Conservation (phyloP, 176 grass and related monocot genomes). For the Alloteropsis semialata region DNA sequence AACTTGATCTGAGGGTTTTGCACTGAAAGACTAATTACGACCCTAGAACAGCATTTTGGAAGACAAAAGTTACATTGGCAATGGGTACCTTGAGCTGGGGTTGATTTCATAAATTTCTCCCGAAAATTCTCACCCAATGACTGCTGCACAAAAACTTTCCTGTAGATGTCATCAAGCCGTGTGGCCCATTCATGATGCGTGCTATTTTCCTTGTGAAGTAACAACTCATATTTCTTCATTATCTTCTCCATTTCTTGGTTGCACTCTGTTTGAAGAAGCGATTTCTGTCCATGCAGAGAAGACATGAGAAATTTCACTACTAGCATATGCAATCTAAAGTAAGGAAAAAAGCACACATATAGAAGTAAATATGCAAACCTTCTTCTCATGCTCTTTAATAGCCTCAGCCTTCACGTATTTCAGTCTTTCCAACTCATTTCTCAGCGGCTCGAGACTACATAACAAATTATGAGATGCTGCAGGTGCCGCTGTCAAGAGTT, state of each 20-base stretch:
- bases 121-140: slow-evolving; percentile 62
- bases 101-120: slow-evolving; percentile 23
- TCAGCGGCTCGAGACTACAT: slow-evolving; percentile 44
- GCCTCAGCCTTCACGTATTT: neutral
- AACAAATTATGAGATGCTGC: slow-evolving; percentile 21
- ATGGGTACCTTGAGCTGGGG: slow-evolving; percentile 32
- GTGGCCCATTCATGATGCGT: slow-evolving; percentile 10
- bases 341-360: neutral
- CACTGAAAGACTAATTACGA: neutral
- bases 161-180: slow-evolving; percentile 33
- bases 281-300: slow-evolving; percentile 49
- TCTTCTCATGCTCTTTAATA: slow-evolving; percentile 44
- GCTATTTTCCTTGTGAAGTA: slow-evolving; percentile 48
- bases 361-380: slow-evolving; percentile 36
- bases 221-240: slow-evolving; percentile 47
- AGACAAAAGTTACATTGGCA: neutral
- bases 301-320: neutral
- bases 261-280: slow-evolving; percentile 34
- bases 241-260: slow-evolving; percentile 66
- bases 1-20: neutral
- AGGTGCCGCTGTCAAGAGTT: slow-evolving; percentile 19
- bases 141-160: slow-evolving; percentile 52
- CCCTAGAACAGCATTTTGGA: slow-evolving; percentile 16
- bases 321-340: neutral
- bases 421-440: slow-evolving; percentile 57